Percentiles rank a stretch among this genome's conserved stretches.
These are phyloP conservation scores for Cyclotella baltica DNA, from an alignment of 108 stramenopile species.

Conservation along the genomic window DNA sequence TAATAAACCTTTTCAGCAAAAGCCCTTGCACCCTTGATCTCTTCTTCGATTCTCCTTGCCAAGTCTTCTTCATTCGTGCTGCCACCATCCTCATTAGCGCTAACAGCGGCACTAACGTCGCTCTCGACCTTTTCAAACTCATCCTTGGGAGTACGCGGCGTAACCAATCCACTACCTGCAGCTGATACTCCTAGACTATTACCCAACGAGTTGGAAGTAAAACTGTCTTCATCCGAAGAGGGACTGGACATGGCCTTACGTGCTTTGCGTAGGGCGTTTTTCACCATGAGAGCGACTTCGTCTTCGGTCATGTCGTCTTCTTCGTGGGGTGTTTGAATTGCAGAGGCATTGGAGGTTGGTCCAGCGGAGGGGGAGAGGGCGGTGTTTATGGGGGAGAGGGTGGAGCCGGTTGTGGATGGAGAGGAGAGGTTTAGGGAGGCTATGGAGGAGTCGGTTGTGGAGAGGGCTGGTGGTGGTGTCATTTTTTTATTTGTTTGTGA, in stretches of 20 bases:
- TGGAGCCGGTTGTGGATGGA: neutral
- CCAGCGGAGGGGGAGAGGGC: neutral
- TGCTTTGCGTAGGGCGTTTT: slow-evolving; percentile 64
- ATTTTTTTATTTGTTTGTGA: neutral
- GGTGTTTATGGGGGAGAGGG: neutral
- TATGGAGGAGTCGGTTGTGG: neutral
- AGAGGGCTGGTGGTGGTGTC: neutral
- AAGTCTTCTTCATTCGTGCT: slow-evolving; percentile 25
- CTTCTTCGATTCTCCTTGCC: slow-evolving; percentile 43
- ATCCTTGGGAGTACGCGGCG: no score
- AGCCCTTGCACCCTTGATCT: slow-evolving; percentile 43
- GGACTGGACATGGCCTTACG: slow-evolving; percentile 56
- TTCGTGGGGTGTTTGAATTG: neutral
- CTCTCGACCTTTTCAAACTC: neutral
- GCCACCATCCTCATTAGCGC: neutral
- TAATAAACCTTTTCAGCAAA: slow-evolving; percentile 46
- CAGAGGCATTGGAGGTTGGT: neutral
- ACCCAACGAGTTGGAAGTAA: no score
- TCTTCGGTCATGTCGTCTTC: slow-evolving; percentile 70
- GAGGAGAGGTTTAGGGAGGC: neutral
- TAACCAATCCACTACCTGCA: no score
- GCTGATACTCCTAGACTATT: no score
- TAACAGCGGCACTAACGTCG: neutral
- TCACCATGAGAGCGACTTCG: slow-evolving; percentile 66
- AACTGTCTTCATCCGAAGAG: neutral